These are phyloP conservation scores for Mycena sp. DNA, from an alignment of 1,284 basidiomycete species.

Conservation along the genomic window DNA sequence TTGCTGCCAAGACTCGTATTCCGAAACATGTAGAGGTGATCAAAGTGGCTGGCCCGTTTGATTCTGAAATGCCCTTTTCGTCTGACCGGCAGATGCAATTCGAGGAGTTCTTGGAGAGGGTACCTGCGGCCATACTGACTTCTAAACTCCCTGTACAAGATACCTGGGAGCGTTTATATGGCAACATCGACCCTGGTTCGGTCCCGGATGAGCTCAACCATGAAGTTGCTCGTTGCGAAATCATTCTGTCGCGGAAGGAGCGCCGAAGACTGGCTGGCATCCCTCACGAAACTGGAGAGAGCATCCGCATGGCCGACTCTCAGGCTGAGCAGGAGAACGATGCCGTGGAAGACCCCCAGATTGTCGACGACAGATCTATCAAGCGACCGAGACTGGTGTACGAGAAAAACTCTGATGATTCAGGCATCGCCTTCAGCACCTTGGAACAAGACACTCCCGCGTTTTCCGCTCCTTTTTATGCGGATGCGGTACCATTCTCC, in stretches of 20 bases:
- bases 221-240: slow-evolving; percentile 21
- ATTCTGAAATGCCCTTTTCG: not conserved
- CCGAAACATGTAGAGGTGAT: slow-evolving; percentile 15
- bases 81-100: slow-evolving; percentile 10
- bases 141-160: slow-evolving; percentile 5
- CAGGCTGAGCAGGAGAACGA: slow-evolving; percentile 11
- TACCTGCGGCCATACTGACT: not conserved
- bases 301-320: no score
- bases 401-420: slow-evolving; percentile 35
- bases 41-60: slow-evolving; percentile 12
- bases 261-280: slow-evolving; percentile 30
- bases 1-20: slow-evolving; percentile 25
- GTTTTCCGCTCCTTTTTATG: not conserved
- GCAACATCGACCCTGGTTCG: slow-evolving; percentile 10
- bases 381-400: slow-evolving; percentile 27
- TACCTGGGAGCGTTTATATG: slow-evolving; percentile 17
- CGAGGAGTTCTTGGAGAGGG: slow-evolving; percentile 10
- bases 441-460: slow-evolving; percentile 1
- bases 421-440: slow-evolving; percentile 32
- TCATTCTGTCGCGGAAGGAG: slow-evolving; percentile 34
- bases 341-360: slow-evolving; percentile 3
- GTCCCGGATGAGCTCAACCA: slow-evolving; percentile 18
- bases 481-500: not conserved
- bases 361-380: slow-evolving; percentile 1
- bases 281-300: slow-evolving; percentile 10